Base-by-base conservation (phyloP, 2,329 filamentous ascomycete species). In the Aspergillus caelatus region DNA sequence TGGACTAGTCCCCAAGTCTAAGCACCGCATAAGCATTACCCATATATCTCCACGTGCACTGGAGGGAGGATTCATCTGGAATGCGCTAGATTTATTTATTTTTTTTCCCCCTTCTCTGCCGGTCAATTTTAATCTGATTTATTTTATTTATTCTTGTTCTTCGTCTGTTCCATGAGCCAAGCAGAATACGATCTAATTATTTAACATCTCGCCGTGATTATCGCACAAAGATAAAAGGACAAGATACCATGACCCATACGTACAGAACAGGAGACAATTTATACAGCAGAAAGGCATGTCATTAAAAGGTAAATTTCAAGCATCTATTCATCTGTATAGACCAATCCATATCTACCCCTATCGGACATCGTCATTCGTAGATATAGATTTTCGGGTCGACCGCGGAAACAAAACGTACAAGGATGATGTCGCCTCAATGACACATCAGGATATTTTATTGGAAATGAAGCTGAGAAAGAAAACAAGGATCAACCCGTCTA, bases 271-370 rank as follows among this genome's bases (percentile, higher is more conserved):
- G 10, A 3, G 23, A 16, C 6, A 48, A 26, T 26, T 46, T 50
- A 30, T 28, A 30, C 46, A 28, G 14, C 46, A 48, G 46, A 19
- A 30, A 23, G 2, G 28, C 14, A 39, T 39, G 32, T 36, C 52
- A 58, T 36, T 30, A 48, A 58, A 58, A 50, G 48, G 26, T 12
- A 23, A 58, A 39, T 26, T 41, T 41, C 30, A 26, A 39, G 45
- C 19, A 52, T 59, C 57, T 59, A 59, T 59, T 59, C 43, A 39
- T 59, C 45, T 59, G 57, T 32, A 57, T 46, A 10, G 19, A 52
- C 1, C 9, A 46, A 59, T 53, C 45, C 28, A 59, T 45, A 50
- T 59, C 57, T 59, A 59, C 57, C 46, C 45, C 6, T 34, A 36
- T 16, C 43, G 48, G 21, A 41, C 23, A 57, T 58, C 57, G 30